These are phyloP conservation scores for Neoboletus subvelutipes DNA, from an alignment of 768 basidiomycete genomes.

Conservation along the genomic window DNA sequence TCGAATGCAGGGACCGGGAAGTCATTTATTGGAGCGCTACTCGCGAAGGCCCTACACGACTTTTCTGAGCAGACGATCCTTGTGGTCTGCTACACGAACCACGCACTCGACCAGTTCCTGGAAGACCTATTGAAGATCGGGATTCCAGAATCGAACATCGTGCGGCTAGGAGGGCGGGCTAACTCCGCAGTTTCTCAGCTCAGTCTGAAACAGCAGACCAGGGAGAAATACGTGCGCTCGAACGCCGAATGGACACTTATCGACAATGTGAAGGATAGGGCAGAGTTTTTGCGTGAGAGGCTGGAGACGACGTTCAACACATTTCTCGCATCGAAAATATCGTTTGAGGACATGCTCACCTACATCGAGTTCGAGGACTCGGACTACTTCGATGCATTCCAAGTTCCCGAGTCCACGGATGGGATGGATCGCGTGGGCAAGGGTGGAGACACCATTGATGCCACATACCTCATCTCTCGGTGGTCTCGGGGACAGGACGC, in stretches of 20 bases:
- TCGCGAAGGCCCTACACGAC: slow-evolving; percentile 58
- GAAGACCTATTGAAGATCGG: slow-evolving; percentile 60
- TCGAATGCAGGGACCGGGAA: slow-evolving; percentile 62
- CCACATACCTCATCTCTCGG: slow-evolving; percentile 44
- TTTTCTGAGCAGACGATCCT: slow-evolving; percentile 48
- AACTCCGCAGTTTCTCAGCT: slow-evolving; percentile 47
- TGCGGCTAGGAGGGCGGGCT: slow-evolving; percentile 56
- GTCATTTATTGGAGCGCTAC: slow-evolving; percentile 65
- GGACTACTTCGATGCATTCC: slow-evolving; percentile 47
- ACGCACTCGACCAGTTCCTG: slow-evolving; percentile 69
- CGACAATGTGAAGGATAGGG: slow-evolving; percentile 35
- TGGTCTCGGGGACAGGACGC: slow-evolving; percentile 48
- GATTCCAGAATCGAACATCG: slow-evolving; percentile 48
- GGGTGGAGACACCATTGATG: slow-evolving; percentile 36
- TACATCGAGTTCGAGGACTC: slow-evolving; percentile 53
- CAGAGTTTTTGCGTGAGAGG: not conserved
- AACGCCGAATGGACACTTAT: slow-evolving; percentile 43
- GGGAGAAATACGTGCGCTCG: slow-evolving; percentile 21
- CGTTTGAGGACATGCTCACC: slow-evolving; percentile 35
- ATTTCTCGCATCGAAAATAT: slow-evolving; percentile 25
- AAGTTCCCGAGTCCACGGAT: slow-evolving; percentile 38
- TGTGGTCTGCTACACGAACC: slow-evolving; percentile 72
- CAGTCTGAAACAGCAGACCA: slow-evolving; percentile 41
- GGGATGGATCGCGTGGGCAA: slow-evolving; percentile 48
- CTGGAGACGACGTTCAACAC: slow-evolving; percentile 33